phyloP scores from a whole-genome alignment of 257 asterid genomes.

The Agastache rugosa region DNA sequence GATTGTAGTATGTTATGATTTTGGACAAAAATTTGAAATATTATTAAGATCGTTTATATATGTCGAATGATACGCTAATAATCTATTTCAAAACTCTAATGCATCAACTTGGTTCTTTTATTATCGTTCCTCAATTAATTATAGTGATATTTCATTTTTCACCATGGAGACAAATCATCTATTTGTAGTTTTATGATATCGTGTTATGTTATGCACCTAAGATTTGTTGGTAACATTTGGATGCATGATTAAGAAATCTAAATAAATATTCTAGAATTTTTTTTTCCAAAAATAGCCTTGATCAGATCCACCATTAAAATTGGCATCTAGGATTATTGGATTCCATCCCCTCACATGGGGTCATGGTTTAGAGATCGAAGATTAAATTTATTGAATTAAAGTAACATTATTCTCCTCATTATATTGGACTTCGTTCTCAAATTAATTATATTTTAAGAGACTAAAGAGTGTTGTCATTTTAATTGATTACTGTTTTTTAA shows the following conservation, averaged over 20 bases:
- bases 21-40: no score
- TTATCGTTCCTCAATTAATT: no score
- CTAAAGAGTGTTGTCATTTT: background rate
- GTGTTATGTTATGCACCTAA: background rate
- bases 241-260: background rate
- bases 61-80: no score
- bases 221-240: background rate
- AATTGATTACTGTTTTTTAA: background rate
- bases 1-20: no score
- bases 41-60: no score
- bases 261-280: background rate
- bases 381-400: slow-evolving; percentile 11
- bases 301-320: background rate
- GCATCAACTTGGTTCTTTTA: no score
- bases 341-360: slow-evolving; percentile 32
- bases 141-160: no score
- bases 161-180: no score
- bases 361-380: slow-evolving; percentile 3
- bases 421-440: slow-evolving; percentile 23
- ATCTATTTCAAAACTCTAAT: no score
- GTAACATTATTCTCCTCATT: background rate
- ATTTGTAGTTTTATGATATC: no score
- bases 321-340: slow-evolving; percentile 23
- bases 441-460: background rate
- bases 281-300: slow-evolving; percentile 11